Evolutionary conservation across 306 rosid genomes (phyloP), one percentile per base, ranked within the genome.

Genomic region (Pachyrhizus erosus): DNA sequence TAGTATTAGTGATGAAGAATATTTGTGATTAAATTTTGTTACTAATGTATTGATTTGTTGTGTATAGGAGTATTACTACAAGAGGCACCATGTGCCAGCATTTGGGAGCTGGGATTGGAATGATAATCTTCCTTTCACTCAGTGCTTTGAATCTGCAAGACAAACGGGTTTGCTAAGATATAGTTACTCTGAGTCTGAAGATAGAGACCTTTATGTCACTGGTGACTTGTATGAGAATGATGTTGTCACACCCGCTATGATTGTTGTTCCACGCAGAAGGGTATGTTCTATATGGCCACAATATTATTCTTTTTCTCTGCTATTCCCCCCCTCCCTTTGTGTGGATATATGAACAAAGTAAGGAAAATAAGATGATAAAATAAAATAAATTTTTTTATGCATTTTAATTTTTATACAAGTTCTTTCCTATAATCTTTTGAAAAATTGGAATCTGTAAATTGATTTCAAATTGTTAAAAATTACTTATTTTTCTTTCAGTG

Each of bases 41-140:
- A 26, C 15, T 26, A 20, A 52, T 52, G 60, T 55, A 9, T 42
- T 60, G 4, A 7, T 9, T 29, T 33, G 0, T n/a, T n/a, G 37
- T 34, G 18, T 29, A 7, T 58, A 94, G 98, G 98, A 90, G 21
- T 90, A 79, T 66, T 87, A 87, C 77, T 85, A 71, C 65, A 82
- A 84, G 76, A 90, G 91, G 78, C 87, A 80, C 45, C 91, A 89
- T 77, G 89, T 94, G 1, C 98, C 98, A 4, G 92, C 94, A 5
- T 94, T 94, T 87, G 98, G 97, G 31, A 90, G 96, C 91, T 94
- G 98, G 98, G 93, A 94, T 76, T 94, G 97, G 97, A 91, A 94
- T 74, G 91, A 90, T 31, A 86, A 90, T 85, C 89, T 94, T 64
- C 97, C 97, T 0, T 94, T 92, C 82, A 91, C 98, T 0, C 88